A percentile compares a stretch with the other conserved stretches of the same genome.
Conservation (phyloP, 768 basidiomycete species). For the Boletus sp. region DNA sequence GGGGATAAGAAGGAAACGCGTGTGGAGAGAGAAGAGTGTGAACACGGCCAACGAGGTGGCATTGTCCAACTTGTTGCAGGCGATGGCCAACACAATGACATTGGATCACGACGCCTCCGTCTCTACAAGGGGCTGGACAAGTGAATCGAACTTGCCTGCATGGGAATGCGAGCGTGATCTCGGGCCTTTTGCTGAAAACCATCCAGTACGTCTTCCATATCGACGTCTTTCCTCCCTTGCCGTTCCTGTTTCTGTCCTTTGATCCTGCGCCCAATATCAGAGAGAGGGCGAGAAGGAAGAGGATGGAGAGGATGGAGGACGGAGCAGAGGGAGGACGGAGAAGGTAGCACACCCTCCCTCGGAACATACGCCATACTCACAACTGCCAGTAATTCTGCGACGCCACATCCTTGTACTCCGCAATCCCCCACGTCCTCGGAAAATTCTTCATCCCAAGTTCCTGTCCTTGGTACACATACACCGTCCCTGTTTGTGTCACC, state of each 20-base stretch:
- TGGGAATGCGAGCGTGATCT: slow-evolving; percentile 68
- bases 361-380: slow-evolving; percentile 34
- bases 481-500: slow-evolving; percentile 60
- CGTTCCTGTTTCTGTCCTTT: slow-evolving; percentile 36
- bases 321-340: no score
- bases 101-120: not conserved
- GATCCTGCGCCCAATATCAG: slow-evolving; percentile 30
- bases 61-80: not conserved
- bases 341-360: not conserved
- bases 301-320: no score
- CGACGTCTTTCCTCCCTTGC: slow-evolving; percentile 40
- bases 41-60: not conserved
- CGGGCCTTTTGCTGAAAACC: slow-evolving; percentile 60
- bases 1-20: not conserved
- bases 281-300: not conserved
- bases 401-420: slow-evolving; percentile 72
- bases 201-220: slow-evolving; percentile 62
- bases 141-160: slow-evolving; percentile 48
- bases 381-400: slow-evolving; percentile 56
- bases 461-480: slow-evolving; percentile 75
- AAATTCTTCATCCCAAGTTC: slow-evolving; percentile 70
- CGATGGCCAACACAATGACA: not conserved
- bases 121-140: not conserved
- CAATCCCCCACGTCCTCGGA: slow-evolving; percentile 60
- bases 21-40: not conserved